A percentile compares a stretch with the other conserved stretches of the same genome.
Conservation (phyloP, 768 basidiomycete genomes). For the Kwoniella newhampshirensis region DNA sequence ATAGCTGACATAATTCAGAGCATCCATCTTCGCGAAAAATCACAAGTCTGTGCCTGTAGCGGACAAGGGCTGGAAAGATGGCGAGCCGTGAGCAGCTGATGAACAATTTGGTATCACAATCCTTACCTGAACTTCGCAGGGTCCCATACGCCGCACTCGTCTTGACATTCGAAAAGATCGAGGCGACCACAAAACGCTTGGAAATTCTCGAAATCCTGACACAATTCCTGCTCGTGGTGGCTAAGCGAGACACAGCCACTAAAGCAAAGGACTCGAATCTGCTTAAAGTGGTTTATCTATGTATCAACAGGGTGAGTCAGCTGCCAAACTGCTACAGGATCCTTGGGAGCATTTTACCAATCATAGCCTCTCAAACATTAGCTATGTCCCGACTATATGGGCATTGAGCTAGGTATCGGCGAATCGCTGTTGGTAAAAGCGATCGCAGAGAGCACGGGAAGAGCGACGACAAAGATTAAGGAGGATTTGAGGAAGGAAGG, state of each 20-base stretch:
- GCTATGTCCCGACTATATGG: slow-evolving; percentile 92
- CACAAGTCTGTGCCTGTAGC: slow-evolving; percentile 33
- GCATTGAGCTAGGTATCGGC: slow-evolving; percentile 92
- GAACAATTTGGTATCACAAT: neutral
- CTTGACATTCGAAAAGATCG: slow-evolving; percentile 82
- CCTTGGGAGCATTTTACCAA: neutral
- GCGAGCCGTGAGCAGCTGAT: slow-evolving; percentile 66
- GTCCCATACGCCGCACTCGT: slow-evolving; percentile 93
- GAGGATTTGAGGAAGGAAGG: slow-evolving; percentile 91
- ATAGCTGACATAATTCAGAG: slow-evolving; percentile 22
- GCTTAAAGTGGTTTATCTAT: slow-evolving; percentile 87
- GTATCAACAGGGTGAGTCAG: slow-evolving; percentile 89
- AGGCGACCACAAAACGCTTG: slow-evolving; percentile 89
- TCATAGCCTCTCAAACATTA: too few species aligned
- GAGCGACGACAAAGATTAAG: slow-evolving; percentile 77
- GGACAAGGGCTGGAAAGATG: slow-evolving; percentile 77
- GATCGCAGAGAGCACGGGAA: slow-evolving; percentile 91
- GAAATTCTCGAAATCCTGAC: slow-evolving; percentile 90
- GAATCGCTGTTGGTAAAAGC: slow-evolving; percentile 93
- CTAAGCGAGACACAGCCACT: slow-evolving; percentile 74
- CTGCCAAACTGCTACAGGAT: too few species aligned
- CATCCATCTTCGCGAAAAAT: slow-evolving; percentile 48
- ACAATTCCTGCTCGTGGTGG: slow-evolving; percentile 82
- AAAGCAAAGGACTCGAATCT: slow-evolving; percentile 66
- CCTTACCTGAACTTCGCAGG: slow-evolving; percentile 56